A percentile compares a stretch with the other conserved stretches of the same genome.
Evolutionary conservation across 129 eudicot genomes (phyloP).

Genomic region (Flaveria brownii): DNA sequence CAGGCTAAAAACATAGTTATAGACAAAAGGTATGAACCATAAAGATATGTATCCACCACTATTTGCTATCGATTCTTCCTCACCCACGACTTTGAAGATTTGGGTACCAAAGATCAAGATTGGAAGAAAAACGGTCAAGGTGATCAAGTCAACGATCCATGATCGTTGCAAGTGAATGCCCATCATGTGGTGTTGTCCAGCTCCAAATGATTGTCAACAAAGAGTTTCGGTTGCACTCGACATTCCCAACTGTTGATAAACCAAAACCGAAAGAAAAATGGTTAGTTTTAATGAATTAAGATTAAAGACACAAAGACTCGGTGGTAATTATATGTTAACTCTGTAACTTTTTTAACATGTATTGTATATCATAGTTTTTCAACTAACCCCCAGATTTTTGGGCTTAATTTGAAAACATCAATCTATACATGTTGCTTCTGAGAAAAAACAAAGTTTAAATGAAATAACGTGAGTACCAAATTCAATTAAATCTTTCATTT

Average conservation of each 20-base stretch:
- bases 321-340: too few relatives aligned
- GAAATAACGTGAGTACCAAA: too few relatives aligned
- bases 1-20: constrained; percentile 49
- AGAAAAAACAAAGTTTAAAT: too few relatives aligned
- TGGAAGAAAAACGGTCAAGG: constrained; percentile 54
- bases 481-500: too few relatives aligned
- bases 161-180: constrained; percentile 63
- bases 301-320: too few relatives aligned
- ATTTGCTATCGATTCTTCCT: constrained; percentile 44
- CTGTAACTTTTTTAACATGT: too few relatives aligned
- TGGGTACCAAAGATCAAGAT: constrained; percentile 44
- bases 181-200: constrained; percentile 62
- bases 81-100: constrained; percentile 45
- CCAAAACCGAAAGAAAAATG: background rate
- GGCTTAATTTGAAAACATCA: too few relatives aligned
- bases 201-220: constrained; percentile 73
- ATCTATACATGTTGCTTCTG: too few relatives aligned
- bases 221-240: constrained; percentile 69
- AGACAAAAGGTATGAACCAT: constrained; percentile 61
- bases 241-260: constrained; percentile 52
- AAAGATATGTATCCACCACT: constrained; percentile 46
- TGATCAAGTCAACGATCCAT: constrained; percentile 55
- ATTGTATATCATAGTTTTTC: too few relatives aligned
- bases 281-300: background rate
- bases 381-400: too few relatives aligned